A percentile compares a stretch with the other conserved stretches of the same genome.
phyloP scores from a whole-genome alignment of 164 flowering plant species.

The Cinnamomum chago region DNA sequence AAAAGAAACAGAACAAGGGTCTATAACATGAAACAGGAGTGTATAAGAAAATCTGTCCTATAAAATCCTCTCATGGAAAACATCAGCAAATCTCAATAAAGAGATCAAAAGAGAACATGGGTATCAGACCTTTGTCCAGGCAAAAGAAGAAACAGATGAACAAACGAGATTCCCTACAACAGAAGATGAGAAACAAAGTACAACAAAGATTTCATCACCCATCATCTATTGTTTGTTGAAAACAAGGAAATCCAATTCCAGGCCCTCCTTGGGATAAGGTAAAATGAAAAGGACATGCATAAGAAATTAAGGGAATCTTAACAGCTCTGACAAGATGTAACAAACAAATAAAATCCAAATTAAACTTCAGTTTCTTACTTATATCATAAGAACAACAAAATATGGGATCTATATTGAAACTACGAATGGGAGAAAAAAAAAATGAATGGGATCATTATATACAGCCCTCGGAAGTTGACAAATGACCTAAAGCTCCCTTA shows the following conservation, averaged over 20 bases:
- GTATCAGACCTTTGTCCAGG: not conserved
- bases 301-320: not conserved
- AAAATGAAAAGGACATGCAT: not conserved
- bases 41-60: not conserved
- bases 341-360: too few species aligned
- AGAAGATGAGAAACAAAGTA: not conserved
- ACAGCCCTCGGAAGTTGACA: too few species aligned
- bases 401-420: too few species aligned
- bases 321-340: too few species aligned
- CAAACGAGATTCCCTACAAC: not conserved
- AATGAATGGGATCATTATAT: too few species aligned
- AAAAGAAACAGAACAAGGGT: not conserved
- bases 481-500: too few species aligned
- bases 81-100: not conserved
- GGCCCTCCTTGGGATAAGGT: not conserved
- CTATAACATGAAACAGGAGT: not conserved
- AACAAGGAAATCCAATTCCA: not conserved
- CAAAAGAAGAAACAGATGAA: not conserved
- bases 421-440: too few species aligned
- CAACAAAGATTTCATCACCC: not conserved
- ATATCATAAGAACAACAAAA: too few species aligned
- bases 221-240: not conserved
- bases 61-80: constrained; percentile 12
- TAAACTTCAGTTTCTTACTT: too few species aligned
- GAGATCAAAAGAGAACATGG: not conserved